phyloP scores from a whole-genome alignment of 2,329 filamentous ascomycete species.

The Dothistroma pini region DNA sequence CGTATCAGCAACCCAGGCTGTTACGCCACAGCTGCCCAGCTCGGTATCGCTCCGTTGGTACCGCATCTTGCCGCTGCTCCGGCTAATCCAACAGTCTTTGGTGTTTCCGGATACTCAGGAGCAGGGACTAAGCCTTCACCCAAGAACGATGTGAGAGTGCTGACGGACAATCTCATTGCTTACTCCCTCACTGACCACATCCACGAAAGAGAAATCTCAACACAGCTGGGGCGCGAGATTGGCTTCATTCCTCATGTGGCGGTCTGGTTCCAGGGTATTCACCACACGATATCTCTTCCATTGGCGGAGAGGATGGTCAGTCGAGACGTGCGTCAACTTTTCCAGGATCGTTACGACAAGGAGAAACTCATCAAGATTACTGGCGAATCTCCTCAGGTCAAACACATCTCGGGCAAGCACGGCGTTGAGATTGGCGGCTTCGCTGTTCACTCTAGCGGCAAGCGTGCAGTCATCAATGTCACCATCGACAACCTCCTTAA shows the following conservation, averaged over 20 bases:
- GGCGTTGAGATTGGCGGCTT: slow-evolving; percentile 93
- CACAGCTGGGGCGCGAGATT: slow-evolving; percentile 68
- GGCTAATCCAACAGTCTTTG: slow-evolving; percentile 78
- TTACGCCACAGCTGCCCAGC: slow-evolving; percentile 88
- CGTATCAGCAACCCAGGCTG: slow-evolving; percentile 92
- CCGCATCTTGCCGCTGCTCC: slow-evolving; percentile 60
- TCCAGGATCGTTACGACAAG: slow-evolving; percentile 92
- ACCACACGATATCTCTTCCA: slow-evolving; percentile 86
- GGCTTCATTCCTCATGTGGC: slow-evolving; percentile 92
- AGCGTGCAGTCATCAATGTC: slow-evolving; percentile 88
- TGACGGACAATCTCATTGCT: slow-evolving; percentile 83
- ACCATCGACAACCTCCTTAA: slow-evolving; percentile 94
- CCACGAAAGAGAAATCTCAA: slow-evolving; percentile 85
- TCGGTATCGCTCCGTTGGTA: slow-evolving; percentile 80
- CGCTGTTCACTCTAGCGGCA: slow-evolving; percentile 83
- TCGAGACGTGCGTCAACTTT: slow-evolving; percentile 87
- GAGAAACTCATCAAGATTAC: slow-evolving; percentile 93
- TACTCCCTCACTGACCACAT: slow-evolving; percentile 93
- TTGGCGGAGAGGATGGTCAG: slow-evolving; percentile 82
- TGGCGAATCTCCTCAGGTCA: slow-evolving; percentile 82
- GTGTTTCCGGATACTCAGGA: slow-evolving; percentile 89
- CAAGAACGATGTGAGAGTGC: slow-evolving; percentile 83
- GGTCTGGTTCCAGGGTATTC: slow-evolving; percentile 96
- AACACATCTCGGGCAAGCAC: slow-evolving; percentile 78
- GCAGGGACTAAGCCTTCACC: slow-evolving; percentile 90